These are phyloP conservation scores for Panicum virgatum DNA, from an alignment of 202 grass and related monocot species.

Conservation along the genomic window DNA sequence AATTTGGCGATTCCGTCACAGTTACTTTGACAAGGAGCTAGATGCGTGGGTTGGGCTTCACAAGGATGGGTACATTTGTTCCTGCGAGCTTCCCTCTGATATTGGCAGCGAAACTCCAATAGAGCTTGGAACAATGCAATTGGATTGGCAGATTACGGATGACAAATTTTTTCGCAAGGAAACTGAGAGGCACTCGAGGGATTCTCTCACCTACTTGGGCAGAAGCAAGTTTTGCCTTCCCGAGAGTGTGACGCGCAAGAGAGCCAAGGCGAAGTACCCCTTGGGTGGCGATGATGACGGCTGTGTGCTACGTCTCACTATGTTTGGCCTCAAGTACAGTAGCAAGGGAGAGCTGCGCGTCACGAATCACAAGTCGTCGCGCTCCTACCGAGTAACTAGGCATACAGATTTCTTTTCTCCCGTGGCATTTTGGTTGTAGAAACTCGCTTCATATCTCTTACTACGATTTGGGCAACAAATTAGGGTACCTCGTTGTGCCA, in stretches of 20 bases:
- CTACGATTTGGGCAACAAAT: too few species aligned
- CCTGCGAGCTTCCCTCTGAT: slow-evolving; percentile 2
- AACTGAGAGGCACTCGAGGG: neutral
- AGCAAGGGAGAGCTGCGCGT: neutral
- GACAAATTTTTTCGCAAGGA: neutral
- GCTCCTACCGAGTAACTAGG: slow-evolving; percentile 25
- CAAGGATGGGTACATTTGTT: neutral
- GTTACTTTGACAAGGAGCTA: slow-evolving; percentile 11
- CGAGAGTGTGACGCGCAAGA: neutral
- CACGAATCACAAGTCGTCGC: neutral
- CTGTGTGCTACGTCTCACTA: slow-evolving; percentile 6
- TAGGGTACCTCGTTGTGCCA: too few species aligned
- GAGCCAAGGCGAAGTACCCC: neutral
- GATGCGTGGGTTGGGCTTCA: neutral
- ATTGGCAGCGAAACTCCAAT: neutral
- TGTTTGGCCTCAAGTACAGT: slow-evolving; percentile 20
- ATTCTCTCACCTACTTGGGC: slow-evolving; percentile 18
- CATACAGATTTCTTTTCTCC: neutral
- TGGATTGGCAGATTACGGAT: neutral
- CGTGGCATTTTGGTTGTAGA: neutral
- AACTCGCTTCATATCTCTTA: too few species aligned
- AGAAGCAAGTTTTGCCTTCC: neutral
- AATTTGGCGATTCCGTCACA: too few species aligned
- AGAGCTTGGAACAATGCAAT: neutral
- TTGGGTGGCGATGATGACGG: neutral